A percentile compares a stretch with the other conserved stretches of the same genome.
Evolutionary conservation across 768 basidiomycete species (phyloP).

Genomic region (Lentinula sp.): DNA sequence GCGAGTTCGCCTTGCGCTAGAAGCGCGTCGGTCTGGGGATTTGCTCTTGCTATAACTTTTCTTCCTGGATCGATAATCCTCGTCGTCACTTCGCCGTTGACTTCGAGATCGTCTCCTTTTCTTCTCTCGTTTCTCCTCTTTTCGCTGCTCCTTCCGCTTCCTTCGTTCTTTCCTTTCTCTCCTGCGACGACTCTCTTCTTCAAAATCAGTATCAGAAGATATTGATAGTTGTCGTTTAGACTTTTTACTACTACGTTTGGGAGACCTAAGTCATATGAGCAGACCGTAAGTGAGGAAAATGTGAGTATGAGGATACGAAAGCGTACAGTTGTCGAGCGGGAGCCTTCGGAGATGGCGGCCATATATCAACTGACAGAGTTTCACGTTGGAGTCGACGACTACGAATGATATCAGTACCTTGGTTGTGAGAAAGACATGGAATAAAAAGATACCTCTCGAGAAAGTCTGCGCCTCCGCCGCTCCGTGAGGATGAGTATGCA

Average conservation of each 20-base stretch:
- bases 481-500: constrained; percentile 27
- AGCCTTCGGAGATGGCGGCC: constrained; percentile 78
- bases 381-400: constrained; percentile 73
- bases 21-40: constrained; percentile 14
- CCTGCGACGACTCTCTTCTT: constrained; percentile 53
- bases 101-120: constrained; percentile 28
- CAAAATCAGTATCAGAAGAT: constrained; percentile 38
- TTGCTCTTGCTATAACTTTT: constrained; percentile 10
- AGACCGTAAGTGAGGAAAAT: constrained; percentile 1
- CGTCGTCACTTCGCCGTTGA: constrained; percentile 25
- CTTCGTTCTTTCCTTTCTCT: constrained; percentile 58
- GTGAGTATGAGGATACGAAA: neutral
- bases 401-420: constrained; percentile 5
- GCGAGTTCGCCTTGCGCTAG: constrained; percentile 24
- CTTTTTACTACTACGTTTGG: constrained; percentile 48
- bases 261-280: constrained; percentile 37
- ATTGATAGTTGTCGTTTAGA: constrained; percentile 53
- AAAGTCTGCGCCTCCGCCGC: constrained; percentile 43
- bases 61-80: constrained; percentile 25
- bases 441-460: constrained; percentile 57
- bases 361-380: constrained; percentile 50
- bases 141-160: constrained; percentile 41
- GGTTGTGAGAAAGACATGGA: neutral
- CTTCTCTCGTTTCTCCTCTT: constrained; percentile 30
- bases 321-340: constrained; percentile 54